Evolutionary conservation across 352 stramenopile species (phyloP), one percentile per base, ranked within the genome.

Genomic region (Pythium rishiriense): DNA sequence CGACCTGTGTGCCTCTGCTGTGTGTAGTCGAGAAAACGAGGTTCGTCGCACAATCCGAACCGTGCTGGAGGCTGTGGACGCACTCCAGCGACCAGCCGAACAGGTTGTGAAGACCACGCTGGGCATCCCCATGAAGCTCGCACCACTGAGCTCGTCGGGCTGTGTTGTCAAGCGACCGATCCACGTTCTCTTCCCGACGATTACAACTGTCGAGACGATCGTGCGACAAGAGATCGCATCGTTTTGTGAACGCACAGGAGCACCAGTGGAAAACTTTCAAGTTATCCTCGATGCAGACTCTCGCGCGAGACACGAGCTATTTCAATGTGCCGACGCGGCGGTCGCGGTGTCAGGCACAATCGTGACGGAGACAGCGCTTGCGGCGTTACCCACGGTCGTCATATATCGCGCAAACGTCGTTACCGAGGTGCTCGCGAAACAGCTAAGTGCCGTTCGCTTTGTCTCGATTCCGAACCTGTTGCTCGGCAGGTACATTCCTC

Each of bases 381-480:
- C 81, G 0, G 69, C 35, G 31, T 58, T 90, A 17, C 81, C 83
- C 2, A 93, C 82, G 0, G 59, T 91, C 14, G 81, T 89, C 25
- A 81, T 93, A 31, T 93, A 91, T 46, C 81, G 81, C 11, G 81
- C 83, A 11, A 92, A 91, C 45, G 54, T 47, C 8, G 1, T 93
- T 22, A 91, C 85, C 0, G 82, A 90, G 51, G 59, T 77, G 54
- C 67, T 91, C 39, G 81, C 72, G 4, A 70, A 75, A 52, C 64
- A 60, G 12, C 60, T 91, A 21, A 80, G 78, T 24, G 75, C 81
- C 10, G 85, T 91, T n/a, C 66, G 68, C 4, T 91, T 84, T 51
- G 82, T 93, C n/a, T 91, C 85, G 8, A 62, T 93, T 19, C 85
- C 85, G 11, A 93, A 91, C 54, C 64, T 93, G 0, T 61, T 93